Percentiles rank a stretch among this genome's conserved stretches.
phyloP scores from a whole-genome alignment of 2,329 filamentous ascomycete species.

The Fusarium guadeloupense region DNA sequence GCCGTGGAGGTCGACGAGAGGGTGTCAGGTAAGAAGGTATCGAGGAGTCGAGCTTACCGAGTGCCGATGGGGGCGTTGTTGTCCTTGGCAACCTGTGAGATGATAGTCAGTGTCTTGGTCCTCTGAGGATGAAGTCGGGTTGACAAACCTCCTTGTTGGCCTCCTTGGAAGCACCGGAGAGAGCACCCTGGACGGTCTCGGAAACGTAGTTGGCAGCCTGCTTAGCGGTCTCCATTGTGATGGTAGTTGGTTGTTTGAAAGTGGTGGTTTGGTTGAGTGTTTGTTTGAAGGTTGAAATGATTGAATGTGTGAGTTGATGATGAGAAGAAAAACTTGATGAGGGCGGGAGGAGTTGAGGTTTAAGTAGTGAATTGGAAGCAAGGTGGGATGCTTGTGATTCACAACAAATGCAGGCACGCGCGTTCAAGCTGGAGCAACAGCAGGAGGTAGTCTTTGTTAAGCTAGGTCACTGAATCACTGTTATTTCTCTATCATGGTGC shows the following conservation, averaged over 20 bases:
- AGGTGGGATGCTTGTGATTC: conserved; percentile 5
- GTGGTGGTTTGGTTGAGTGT: conserved; percentile 11
- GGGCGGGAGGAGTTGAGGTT: conserved; percentile 26
- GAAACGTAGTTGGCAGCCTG: conserved; percentile 75
- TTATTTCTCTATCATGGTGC: not conserved
- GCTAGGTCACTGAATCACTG: not conserved
- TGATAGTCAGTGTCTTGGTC: not conserved
- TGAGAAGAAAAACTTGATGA: not conserved
- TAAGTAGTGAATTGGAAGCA: conserved; percentile 31
- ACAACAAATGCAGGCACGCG: conserved; percentile 14
- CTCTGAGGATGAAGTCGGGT: no score
- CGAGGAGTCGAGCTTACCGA: conserved; percentile 59
- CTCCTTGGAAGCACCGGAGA: conserved; percentile 70
- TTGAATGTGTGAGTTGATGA: conserved; percentile 27
- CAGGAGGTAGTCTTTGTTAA: conserved; percentile 19
- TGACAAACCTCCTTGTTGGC: conserved; percentile 66
- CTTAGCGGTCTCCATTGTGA: conserved; percentile 63
- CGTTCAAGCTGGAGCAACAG: not conserved
- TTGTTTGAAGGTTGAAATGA: conserved; percentile 27
- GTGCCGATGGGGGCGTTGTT: conserved; percentile 60
- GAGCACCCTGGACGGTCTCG: conserved; percentile 69
- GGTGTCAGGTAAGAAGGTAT: not conserved
- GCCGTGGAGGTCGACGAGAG: rapidly evolving
- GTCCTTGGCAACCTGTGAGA: conserved; percentile 66
- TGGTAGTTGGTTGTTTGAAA: conserved; percentile 25